Conservation (phyloP, 352 stramenopile genomes). For the Pythium monospermum region DNA sequence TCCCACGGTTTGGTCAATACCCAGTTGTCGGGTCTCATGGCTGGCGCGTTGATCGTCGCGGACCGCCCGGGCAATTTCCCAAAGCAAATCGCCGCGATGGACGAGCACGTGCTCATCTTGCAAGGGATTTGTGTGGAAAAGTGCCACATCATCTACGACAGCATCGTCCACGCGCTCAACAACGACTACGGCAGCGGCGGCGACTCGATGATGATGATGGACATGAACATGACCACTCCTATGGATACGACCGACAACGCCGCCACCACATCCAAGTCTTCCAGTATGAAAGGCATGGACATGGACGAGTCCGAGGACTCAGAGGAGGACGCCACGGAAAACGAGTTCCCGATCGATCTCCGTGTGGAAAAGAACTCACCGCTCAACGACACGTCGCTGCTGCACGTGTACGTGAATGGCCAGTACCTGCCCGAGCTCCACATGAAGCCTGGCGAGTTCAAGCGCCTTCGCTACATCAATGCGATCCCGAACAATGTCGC, state of each 20-base stretch:
- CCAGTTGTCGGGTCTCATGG: slow-evolving; percentile 72
- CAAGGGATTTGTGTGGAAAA: slow-evolving; percentile 67
- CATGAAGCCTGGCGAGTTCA: slow-evolving; percentile 46
- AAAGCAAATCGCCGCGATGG: slow-evolving; percentile 41
- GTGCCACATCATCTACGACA: slow-evolving; percentile 58
- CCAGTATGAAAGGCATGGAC: slow-evolving; percentile 4
- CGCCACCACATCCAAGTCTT: background rate
- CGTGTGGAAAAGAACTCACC: slow-evolving; percentile 39
- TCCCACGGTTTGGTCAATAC: slow-evolving; percentile 70
- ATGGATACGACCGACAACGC: too few species aligned
- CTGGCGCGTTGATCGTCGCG: slow-evolving; percentile 53
- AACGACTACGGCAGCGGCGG: slow-evolving; percentile 36
- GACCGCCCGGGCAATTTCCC: slow-evolving; percentile 58
- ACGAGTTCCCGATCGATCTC: slow-evolving; percentile 38
- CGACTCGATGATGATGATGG: slow-evolving; percentile 20
- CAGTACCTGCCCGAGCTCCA: slow-evolving; percentile 61
- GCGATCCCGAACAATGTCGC: slow-evolving; percentile 79
- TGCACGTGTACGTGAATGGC: slow-evolving; percentile 70
- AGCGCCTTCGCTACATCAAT: slow-evolving; percentile 67
- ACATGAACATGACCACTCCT: slow-evolving; percentile 28
- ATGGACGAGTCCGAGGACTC: slow-evolving; percentile 16
- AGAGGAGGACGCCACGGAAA: slow-evolving; percentile 14
- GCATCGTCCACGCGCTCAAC: slow-evolving; percentile 47
- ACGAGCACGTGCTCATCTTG: slow-evolving; percentile 61
- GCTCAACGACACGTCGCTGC: slow-evolving; percentile 64